Percentiles rank a stretch among this genome's conserved stretches.
phyloP scores from a whole-genome alignment of 352 stramenopile genomes.

The Pythium monospermum region DNA sequence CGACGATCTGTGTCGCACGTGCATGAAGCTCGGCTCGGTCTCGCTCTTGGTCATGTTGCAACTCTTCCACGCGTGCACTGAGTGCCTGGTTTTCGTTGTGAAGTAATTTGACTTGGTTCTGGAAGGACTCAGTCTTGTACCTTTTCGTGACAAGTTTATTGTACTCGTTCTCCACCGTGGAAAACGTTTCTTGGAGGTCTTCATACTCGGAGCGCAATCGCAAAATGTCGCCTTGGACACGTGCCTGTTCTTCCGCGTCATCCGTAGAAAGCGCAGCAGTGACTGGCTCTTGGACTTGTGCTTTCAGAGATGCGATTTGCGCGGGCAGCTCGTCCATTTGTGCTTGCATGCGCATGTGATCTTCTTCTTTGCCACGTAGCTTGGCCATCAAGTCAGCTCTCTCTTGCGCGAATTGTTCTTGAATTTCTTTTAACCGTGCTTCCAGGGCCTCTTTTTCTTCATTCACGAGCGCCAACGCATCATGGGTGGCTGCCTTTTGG shows the following conservation, averaged over 20 bases:
- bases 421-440: slow-evolving; percentile 22
- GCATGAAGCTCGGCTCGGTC: slow-evolving; percentile 34
- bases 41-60: slow-evolving; percentile 39
- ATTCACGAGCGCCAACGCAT: slow-evolving; percentile 48
- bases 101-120: slow-evolving; percentile 55
- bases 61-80: slow-evolving; percentile 33
- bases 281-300: slow-evolving; percentile 9
- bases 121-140: slow-evolving; percentile 76
- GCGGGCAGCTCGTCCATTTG: background rate
- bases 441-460: slow-evolving; percentile 55
- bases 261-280: slow-evolving; percentile 2
- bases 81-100: slow-evolving; percentile 66
- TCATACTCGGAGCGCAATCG: slow-evolving; percentile 26
- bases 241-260: slow-evolving; percentile 11
- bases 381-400: background rate
- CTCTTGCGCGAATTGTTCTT: slow-evolving; percentile 17
- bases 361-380: background rate
- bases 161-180: slow-evolving; percentile 34
- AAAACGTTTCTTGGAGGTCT: slow-evolving; percentile 23
- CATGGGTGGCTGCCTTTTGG: slow-evolving; percentile 51
- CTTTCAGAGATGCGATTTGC: background rate
- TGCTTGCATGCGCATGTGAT: background rate
- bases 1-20: slow-evolving; percentile 36
- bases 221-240: slow-evolving; percentile 24
- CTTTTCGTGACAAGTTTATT: slow-evolving; percentile 56